phyloP scores from a whole-genome alignment of 2,329 filamentous ascomycete genomes.

The Coleophoma cylindrospora region DNA sequence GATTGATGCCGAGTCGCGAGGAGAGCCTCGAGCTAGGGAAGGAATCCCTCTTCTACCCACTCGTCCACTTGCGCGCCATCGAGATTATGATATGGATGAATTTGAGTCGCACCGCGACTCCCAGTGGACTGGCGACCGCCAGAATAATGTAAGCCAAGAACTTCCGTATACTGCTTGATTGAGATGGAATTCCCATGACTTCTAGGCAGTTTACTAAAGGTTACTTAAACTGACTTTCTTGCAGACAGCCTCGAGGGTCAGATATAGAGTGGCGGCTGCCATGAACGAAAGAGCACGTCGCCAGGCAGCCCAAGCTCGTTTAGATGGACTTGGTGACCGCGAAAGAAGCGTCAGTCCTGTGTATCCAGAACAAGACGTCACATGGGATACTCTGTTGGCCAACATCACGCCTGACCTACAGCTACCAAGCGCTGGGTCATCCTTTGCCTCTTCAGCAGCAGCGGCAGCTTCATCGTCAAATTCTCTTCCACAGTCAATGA shows the following conservation, averaged over 20 bases:
- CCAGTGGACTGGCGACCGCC: background rate
- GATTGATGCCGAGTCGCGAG: background rate
- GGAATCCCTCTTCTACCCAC: background rate
- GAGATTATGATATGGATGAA: background rate
- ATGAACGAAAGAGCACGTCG: constrained; percentile 1
- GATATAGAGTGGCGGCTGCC: too few relatives aligned
- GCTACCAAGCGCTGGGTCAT: constrained; percentile 74
- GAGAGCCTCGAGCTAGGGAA: background rate
- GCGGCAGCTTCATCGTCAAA: constrained; percentile 17
- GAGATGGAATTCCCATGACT: too few relatives aligned
- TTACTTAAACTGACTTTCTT: too few relatives aligned
- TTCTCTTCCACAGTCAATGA: constrained; percentile 18
- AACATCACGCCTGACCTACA: constrained; percentile 80
- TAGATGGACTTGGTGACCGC: constrained; percentile 80
- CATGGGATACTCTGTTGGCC: constrained; percentile 76
- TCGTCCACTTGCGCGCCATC: background rate
- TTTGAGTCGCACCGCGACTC: background rate
- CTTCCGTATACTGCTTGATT: background rate
- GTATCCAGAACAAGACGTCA: constrained; percentile 42
- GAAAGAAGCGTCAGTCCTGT: constrained; percentile 71
- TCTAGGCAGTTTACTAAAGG: too few relatives aligned
- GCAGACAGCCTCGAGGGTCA: too few relatives aligned
- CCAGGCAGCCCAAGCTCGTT: constrained; percentile 12
- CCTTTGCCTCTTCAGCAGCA: constrained; percentile 48
- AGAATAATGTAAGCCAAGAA: background rate